phyloP scores from a whole-genome alignment of 176 grass and related monocot genomes.

The Aegilops umbellulata region DNA sequence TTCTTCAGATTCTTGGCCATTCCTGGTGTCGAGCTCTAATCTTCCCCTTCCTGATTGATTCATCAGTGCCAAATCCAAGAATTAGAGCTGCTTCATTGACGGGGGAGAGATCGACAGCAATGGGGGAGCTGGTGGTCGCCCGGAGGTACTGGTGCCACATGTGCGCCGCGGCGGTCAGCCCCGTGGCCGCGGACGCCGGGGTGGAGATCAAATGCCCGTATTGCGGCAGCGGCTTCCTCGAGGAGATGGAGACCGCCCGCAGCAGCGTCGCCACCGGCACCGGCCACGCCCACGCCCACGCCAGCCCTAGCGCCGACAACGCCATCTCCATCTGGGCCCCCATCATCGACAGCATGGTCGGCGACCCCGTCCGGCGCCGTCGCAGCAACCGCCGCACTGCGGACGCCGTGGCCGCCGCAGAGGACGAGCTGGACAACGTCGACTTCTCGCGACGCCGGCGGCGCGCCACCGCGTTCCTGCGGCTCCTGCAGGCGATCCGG shows the following conservation, averaged over 20 bases:
- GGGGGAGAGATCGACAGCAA: conserved; percentile 25
- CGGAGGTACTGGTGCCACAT: conserved; percentile 80
- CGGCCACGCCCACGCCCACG: background rate
- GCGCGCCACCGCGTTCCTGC: conserved; percentile 46
- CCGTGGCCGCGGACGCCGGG: conserved; percentile 41
- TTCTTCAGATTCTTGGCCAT: background rate
- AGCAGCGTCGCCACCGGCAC: background rate
- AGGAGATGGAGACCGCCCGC: conserved; percentile 71
- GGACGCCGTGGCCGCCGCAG: conserved; percentile 4
- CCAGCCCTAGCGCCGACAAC: conserved; percentile 14
- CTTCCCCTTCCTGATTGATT: background rate
- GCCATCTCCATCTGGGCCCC: conserved; percentile 59
- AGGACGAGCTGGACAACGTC: conserved; percentile 13
- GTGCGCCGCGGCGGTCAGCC: conserved; percentile 62
- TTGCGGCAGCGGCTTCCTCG: conserved; percentile 80
- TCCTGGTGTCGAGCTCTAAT: background rate
- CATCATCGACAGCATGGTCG: conserved; percentile 51
- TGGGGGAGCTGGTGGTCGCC: conserved; percentile 44
- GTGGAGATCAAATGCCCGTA: conserved; percentile 76
- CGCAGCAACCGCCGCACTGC: conserved; percentile 25
- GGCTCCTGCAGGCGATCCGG: conserved; percentile 47
- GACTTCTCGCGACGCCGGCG: conserved; percentile 40
- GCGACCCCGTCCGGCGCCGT: conserved; percentile 41
- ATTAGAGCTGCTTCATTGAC: conserved; percentile 31
- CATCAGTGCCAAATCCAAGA: conserved; percentile 18